phyloP scores from a whole-genome alignment of 768 basidiomycete species.

The Termitomyces sp. region DNA sequence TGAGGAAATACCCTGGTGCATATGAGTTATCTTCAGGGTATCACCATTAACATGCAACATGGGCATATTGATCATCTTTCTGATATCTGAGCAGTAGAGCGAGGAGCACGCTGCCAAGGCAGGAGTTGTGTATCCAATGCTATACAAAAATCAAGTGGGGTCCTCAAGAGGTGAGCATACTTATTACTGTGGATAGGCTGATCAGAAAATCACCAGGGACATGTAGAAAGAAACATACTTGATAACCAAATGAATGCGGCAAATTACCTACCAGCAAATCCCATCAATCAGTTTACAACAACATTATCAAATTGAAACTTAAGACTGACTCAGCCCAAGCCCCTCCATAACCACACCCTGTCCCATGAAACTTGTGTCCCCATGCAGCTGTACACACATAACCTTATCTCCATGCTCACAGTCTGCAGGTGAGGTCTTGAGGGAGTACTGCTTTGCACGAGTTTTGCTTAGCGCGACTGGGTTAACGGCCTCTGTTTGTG shows the following conservation, averaged over 20 bases:
- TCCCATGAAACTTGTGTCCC: slow-evolving; percentile 88
- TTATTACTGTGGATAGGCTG: slow-evolving; percentile 53
- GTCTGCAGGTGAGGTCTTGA: slow-evolving; percentile 59
- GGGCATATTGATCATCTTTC: slow-evolving; percentile 89
- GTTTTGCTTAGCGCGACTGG: slow-evolving; percentile 88
- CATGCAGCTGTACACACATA: slow-evolving; percentile 89
- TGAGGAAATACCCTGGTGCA: background rate
- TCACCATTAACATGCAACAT: slow-evolving; percentile 92
- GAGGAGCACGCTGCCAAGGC: slow-evolving; percentile 82
- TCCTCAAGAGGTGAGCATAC: slow-evolving; percentile 23
- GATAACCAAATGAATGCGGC: slow-evolving; percentile 87
- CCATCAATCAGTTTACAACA: background rate
- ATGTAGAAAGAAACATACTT: slow-evolving; percentile 55
- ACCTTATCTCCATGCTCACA: slow-evolving; percentile 65
- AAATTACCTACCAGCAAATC: slow-evolving; percentile 55
- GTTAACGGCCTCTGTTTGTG: slow-evolving; percentile 73
- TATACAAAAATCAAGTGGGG: slow-evolving; percentile 26
- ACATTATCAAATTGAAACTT: background rate
- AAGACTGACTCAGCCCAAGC: slow-evolving; percentile 70
- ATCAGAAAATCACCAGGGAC: background rate
- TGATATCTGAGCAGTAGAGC: slow-evolving; percentile 83
- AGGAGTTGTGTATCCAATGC: slow-evolving; percentile 91
- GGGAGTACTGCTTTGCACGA: slow-evolving; percentile 84
- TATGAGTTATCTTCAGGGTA: slow-evolving; percentile 65
- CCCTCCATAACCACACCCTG: slow-evolving; percentile 91